Conservation (phyloP, 306 rosid species). For the Myrica gale region DNA sequence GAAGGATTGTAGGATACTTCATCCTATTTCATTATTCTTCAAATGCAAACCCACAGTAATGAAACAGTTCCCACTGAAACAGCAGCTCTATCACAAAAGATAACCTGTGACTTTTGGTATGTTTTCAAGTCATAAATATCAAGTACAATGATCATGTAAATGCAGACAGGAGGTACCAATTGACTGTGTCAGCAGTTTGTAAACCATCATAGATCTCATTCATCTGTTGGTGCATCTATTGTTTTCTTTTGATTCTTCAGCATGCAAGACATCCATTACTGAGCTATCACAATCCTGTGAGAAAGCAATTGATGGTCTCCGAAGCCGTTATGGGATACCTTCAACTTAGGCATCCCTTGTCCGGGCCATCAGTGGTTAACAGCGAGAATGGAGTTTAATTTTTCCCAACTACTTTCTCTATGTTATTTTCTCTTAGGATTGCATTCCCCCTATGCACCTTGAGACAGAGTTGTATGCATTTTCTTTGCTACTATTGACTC, state of each 20-base stretch:
- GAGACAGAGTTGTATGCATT: too few species aligned
- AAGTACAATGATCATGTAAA: not conserved
- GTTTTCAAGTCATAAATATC: not conserved
- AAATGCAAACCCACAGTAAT: not conserved
- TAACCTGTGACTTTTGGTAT: not conserved
- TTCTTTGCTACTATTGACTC: too few species aligned
- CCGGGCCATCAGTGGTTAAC: not conserved
- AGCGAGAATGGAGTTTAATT: too few species aligned
- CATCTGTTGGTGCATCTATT: not conserved
- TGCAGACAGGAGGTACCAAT: not conserved
- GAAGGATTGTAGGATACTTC: not conserved
- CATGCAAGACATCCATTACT: conserved; percentile 60
- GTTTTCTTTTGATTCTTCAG: conserved; percentile 41
- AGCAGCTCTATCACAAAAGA: not conserved
- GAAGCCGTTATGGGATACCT: conserved; percentile 56
- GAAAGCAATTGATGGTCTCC: conserved; percentile 66
- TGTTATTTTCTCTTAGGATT: too few species aligned
- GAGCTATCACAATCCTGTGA: conserved; percentile 72
- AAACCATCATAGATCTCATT: not conserved
- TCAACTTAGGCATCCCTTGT: conserved; percentile 40
- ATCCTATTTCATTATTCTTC: not conserved
- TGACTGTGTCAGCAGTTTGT: not conserved
- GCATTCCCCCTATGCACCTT: too few species aligned
- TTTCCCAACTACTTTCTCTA: too few species aligned
- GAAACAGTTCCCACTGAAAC: not conserved